These are phyloP conservation scores for Tanacetum coccineum DNA, from an alignment of 129 eudicot genomes.

Conservation along the genomic window DNA sequence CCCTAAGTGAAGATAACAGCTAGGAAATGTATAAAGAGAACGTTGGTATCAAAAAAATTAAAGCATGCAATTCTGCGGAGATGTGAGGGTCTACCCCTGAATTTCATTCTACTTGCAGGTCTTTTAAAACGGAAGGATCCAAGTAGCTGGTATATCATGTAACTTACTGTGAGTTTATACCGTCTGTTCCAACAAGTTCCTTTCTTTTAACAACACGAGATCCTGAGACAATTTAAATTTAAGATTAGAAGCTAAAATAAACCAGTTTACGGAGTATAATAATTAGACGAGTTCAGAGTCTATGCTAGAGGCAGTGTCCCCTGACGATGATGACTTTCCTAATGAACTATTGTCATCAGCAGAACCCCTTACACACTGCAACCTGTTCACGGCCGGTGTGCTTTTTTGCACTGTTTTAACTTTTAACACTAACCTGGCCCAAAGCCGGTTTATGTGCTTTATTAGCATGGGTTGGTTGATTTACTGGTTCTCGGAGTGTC, in stretches of 20 bases:
- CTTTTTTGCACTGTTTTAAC: conserved; percentile 12
- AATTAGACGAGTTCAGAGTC: conserved; percentile 1
- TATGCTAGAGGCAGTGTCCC: conserved; percentile 33
- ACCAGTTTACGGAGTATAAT: no score
- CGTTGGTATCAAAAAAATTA: no score
- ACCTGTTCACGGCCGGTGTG: conserved; percentile 24
- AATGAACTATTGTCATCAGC: conserved; percentile 49
- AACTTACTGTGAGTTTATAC: conserved; percentile 42
- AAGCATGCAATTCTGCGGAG: no score
- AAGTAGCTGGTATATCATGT: conserved; percentile 10
- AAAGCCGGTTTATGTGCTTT: no score
- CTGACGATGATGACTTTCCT: conserved; percentile 41
- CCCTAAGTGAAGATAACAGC: no score
- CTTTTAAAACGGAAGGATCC: no score
- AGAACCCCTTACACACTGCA: conserved; percentile 37
- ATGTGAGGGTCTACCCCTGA: no score
- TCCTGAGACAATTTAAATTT: conserved; percentile 33
- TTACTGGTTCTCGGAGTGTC: neutral
- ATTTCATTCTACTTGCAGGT: no score
- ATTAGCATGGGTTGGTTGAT: neutral
- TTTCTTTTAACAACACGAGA: conserved; percentile 23
- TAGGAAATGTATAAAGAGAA: no score
- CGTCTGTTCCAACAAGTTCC: conserved; percentile 31
- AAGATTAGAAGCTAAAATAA: conserved; percentile 25
- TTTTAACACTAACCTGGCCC: no score